Base-by-base conservation (phyloP, 2,329 filamentous ascomycete genomes). In the Cladophialophora bantiana region DNA sequence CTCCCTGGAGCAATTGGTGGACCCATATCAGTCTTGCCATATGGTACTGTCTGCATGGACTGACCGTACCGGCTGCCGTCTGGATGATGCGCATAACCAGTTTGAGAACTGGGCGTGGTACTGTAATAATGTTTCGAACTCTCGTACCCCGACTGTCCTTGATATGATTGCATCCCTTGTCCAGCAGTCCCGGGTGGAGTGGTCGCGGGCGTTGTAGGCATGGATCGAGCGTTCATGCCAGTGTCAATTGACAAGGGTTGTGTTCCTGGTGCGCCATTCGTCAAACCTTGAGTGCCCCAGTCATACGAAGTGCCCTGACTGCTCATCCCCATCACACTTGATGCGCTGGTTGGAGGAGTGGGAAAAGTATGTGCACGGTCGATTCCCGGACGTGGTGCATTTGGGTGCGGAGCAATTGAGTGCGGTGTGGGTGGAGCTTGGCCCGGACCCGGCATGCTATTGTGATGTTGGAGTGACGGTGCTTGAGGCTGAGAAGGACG, bases 351-450 rank as follows among this genome's bases (percentile, higher is more conserved):
- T 1, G 94, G 94, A 40, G 94, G 94, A 3, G 94, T 97, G 3
- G 94, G 94, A 79, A 97, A 97, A 1, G 93, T 96, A 77, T 97
- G 91, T 15, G 93, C 90, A 60, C 94, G 88, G 70, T 97, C 94
- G 42, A 96, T 81, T 6, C 87, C 84, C 7, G 93, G 93, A 52
- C 94, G 89, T 55, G 81, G 82, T 42, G 82, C 76, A 20, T 82
- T 80, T n/a, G 85, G 81, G 70, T 87, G 83, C 40, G 85, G 83
- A 59, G 88, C 86, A 74, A 92, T 88, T 32, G 84, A 81, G 77
- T 89, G 80, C n/a, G 85, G 83, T 52, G 87, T 87, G 74, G 94
- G 91, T 18, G 91, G 88, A 74, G 88, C 83, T 70, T 85, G 83
- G 31, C 83, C 81, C 4, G 86, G 83, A 64, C 83, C 87, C 72